Percentiles rank a stretch among this genome's conserved stretches.
phyloP scores from a whole-genome alignment of 2,329 filamentous ascomycete genomes.

The Knufia petricola region DNA sequence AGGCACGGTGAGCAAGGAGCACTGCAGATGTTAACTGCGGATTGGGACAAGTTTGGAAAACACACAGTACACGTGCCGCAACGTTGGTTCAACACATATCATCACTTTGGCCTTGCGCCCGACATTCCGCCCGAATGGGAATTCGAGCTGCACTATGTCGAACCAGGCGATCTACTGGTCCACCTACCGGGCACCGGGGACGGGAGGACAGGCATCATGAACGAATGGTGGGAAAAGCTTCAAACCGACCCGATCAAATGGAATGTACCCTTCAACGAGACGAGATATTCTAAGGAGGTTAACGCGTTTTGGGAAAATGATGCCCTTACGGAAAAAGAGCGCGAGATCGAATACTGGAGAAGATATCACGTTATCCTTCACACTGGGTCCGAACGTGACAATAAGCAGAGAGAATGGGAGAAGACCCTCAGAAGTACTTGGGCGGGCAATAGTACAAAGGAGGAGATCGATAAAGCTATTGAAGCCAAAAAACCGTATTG shows the following conservation, averaged over 20 bases:
- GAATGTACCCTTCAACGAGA: slow-evolving; percentile 20
- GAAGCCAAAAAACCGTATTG: too few relatives aligned
- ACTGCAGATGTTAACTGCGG: slow-evolving; percentile 11
- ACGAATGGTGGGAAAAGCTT: slow-evolving; percentile 23
- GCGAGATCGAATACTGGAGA: slow-evolving; percentile 2
- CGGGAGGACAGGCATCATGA: slow-evolving; percentile 24
- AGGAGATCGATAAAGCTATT: too few relatives aligned
- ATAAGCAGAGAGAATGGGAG: too few relatives aligned
- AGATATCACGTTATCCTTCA: too few relatives aligned
- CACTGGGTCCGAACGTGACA: too few relatives aligned
- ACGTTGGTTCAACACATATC: slow-evolving; percentile 18
- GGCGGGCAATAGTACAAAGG: too few relatives aligned
- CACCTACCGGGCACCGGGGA: slow-evolving; percentile 26
- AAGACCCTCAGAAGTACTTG: too few relatives aligned
- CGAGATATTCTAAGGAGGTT: slow-evolving; percentile 19
- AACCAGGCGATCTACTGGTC: slow-evolving; percentile 25
- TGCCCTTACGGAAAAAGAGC: slow-evolving; percentile 10
- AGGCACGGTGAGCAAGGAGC: slow-evolving; percentile 20
- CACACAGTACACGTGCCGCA: slow-evolving; percentile 14
- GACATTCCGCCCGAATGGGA: slow-evolving; percentile 11
- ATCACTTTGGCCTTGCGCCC: slow-evolving; percentile 9
- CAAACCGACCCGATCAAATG: slow-evolving; percentile 20
- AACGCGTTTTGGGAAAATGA: slow-evolving; percentile 27
- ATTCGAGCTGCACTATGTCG: slow-evolving; percentile 9
- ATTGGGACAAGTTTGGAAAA: slow-evolving; percentile 11